Conservation (phyloP, 1,139 yeast species). For the Candida neerlandica region DNA sequence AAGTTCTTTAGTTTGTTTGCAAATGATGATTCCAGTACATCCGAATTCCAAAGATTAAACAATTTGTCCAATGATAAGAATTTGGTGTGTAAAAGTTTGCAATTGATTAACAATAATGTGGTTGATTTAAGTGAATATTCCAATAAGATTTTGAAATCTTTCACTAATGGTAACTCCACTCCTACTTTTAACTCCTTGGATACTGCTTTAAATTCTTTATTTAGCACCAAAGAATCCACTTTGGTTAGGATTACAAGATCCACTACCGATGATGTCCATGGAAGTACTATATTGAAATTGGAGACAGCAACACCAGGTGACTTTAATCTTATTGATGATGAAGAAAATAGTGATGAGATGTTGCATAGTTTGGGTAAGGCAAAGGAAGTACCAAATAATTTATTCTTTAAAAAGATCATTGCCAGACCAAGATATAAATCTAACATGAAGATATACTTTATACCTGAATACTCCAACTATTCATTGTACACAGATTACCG, state of each 20-base stretch:
- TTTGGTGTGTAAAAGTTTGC: conserved; percentile 27
- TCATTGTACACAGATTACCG: conserved; percentile 53
- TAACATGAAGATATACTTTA: conserved; percentile 50
- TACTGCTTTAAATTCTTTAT: conserved; percentile 47
- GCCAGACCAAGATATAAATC: conserved; percentile 57
- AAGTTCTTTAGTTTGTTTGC: conserved; percentile 15
- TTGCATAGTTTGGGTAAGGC: conserved; percentile 39
- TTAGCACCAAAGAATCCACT: conserved; percentile 44
- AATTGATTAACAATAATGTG: conserved; percentile 39
- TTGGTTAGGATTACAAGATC: conserved; percentile 56
- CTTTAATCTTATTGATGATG: conserved; percentile 49
- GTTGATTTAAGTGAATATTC: conserved; percentile 40
- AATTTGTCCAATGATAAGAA: conserved; percentile 11
- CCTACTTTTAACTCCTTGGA: conserved; percentile 50
- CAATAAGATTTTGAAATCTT: conserved; percentile 34
- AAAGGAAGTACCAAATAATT: conserved; percentile 46
- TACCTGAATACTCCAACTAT: conserved; percentile 33
- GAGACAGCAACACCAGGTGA: conserved; percentile 61
- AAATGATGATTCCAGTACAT: conserved; percentile 5
- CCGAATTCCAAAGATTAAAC: background rate
- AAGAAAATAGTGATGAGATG: conserved; percentile 46
- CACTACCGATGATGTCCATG: conserved; percentile 53
- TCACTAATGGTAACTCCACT: conserved; percentile 9
- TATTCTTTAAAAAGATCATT: conserved; percentile 48
- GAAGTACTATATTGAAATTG: conserved; percentile 51